Evolutionary conservation across 345 rosid genomes (phyloP), one percentile per base, ranked within the genome.

Genomic region (Theobroma cacao): DNA sequence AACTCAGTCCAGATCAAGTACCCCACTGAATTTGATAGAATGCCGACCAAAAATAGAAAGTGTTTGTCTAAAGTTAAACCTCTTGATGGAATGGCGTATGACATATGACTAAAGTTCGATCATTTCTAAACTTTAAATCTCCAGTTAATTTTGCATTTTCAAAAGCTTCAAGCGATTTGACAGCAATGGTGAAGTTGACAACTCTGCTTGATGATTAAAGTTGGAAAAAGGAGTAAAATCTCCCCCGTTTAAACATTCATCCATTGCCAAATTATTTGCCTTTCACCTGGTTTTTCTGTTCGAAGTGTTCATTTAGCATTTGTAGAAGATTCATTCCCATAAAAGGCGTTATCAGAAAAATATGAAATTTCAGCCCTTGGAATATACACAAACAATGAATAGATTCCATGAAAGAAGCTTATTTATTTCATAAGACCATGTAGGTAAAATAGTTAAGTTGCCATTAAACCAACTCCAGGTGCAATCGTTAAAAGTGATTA

Each of bases 41-140:
- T 71, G 30, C 61, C 61, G 43, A 50, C 61, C 43, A 71, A 71
- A 71, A 31, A 43, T 52, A 20, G 61, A 33, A 30, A 71, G 61
- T 31, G 10, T 52, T 52, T 10, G 59, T 31, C 60, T 50, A 9
- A 30, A 47, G 74, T 31, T 48, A 15, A 41, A 47, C 53, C 11
- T 55, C 22, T n/a, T 36, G 31, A 34, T 17, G 67, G 22, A 74
- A 33, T 48, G 20, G 47, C 43, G 8, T 36, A 17, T 26, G 68
- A 59, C 40, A 17, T 24, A 22, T 38, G 28, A 60, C 66, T 28
- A 28, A 58, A 33, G 12, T 36, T n/a, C 31, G 43, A 28, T 62
- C 41, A 62, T n/a, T 43, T 30, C 26, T 45, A 1, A 72, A 30
- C 74, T 78, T 77, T 74, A 50, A 59, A 77, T 26, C 34, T 83